phyloP scores from a whole-genome alignment of 2,329 filamentous ascomycete species.

The Chrysosporium keratinophilum region DNA sequence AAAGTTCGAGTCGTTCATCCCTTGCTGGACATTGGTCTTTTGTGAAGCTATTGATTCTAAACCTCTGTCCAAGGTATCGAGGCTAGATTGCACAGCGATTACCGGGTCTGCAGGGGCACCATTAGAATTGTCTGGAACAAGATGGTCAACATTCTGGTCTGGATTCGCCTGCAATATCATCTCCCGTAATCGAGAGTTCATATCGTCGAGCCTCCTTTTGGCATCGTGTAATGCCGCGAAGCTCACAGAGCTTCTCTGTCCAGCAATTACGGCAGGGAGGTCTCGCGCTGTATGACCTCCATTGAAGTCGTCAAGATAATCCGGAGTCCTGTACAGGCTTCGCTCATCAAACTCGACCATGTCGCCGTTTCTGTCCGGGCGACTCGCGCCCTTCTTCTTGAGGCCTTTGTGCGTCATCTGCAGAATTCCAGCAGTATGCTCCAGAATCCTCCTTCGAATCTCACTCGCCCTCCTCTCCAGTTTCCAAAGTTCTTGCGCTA shows the following conservation, averaged over 20 bases:
- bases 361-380: constrained; percentile 11
- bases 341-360: constrained; percentile 65
- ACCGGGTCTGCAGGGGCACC: constrained; percentile 22
- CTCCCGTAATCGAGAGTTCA: constrained; percentile 58
- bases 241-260: constrained; percentile 17
- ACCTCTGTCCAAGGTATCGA: constrained; percentile 61
- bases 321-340: constrained; percentile 60
- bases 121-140: constrained; percentile 27
- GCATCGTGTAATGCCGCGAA: constrained; percentile 49
- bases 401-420: constrained; percentile 76
- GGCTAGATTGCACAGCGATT: constrained; percentile 42
- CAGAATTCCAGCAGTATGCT: constrained; percentile 86
- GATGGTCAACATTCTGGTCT: constrained; percentile 28
- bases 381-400: constrained; percentile 44
- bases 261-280: background rate
- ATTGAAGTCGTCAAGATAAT: constrained; percentile 48
- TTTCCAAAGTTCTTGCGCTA: constrained; percentile 68
- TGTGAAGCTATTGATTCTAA: constrained; percentile 52
- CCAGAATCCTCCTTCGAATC: constrained; percentile 63
- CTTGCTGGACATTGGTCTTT: constrained; percentile 21
- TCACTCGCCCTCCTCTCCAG: constrained; percentile 68
- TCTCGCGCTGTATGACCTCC: constrained; percentile 20
- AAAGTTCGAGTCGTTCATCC: constrained; percentile 21
- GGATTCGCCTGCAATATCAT: constrained; percentile 47
- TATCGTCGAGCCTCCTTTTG: constrained; percentile 54